Conservation (phyloP, 140 eudicot genomes). For the Cichorium intybus region DNA sequence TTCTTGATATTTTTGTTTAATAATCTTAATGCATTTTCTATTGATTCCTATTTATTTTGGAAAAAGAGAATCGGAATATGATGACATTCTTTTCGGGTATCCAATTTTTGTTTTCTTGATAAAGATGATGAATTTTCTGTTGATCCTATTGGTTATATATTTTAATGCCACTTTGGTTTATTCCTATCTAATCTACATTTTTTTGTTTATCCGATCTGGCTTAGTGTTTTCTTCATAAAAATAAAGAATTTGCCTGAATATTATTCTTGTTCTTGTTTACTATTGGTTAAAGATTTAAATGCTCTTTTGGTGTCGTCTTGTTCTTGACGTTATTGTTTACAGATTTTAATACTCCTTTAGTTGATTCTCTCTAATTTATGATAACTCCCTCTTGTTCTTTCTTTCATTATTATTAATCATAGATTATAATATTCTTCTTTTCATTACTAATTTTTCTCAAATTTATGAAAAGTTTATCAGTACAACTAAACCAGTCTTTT, state of each 20-base stretch:
- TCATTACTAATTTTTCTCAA: background rate
- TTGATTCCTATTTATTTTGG: background rate
- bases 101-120: background rate
- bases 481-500: background rate
- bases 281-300: background rate
- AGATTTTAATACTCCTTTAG: background rate
- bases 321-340: background rate
- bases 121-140: constrained; percentile 3
- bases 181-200: background rate
- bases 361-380: background rate
- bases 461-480: background rate
- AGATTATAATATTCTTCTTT: background rate
- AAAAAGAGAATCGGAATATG: background rate
- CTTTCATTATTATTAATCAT: background rate
- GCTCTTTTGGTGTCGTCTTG: background rate
- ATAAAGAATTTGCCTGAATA: constrained; percentile 11
- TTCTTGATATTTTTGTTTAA: background rate
- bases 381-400: background rate
- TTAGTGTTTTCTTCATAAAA: background rate
- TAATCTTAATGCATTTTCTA: background rate
- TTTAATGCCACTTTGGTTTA: background rate
- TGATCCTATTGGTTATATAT: constrained; percentile 2
- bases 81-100: background rate
- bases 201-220: constrained; percentile 1
- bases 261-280: background rate